phyloP scores from a whole-genome alignment of 1,284 basidiomycete species.

The Athelia psychrophila region DNA sequence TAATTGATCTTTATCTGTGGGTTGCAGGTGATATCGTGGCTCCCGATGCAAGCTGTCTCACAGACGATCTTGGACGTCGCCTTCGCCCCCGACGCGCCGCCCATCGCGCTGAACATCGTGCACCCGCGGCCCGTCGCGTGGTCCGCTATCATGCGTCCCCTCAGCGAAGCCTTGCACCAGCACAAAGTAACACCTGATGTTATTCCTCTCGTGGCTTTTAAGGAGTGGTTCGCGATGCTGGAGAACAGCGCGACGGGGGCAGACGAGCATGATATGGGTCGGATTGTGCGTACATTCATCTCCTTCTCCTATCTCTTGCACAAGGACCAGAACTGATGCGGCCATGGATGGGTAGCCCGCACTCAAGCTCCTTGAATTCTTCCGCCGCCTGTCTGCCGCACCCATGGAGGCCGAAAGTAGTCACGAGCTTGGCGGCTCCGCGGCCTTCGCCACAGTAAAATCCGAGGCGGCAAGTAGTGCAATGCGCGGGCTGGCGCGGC shows the following conservation, averaged over 20 bases:
- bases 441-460: constrained; percentile 20
- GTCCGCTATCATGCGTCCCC: constrained; percentile 20
- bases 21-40: not conserved
- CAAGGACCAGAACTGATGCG: not conserved
- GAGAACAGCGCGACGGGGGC: constrained; percentile 15
- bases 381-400: constrained; percentile 15
- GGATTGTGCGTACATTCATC: constrained; percentile 21
- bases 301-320: not conserved
- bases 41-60: constrained; percentile 15
- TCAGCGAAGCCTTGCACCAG: constrained; percentile 19
- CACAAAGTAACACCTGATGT: constrained; percentile 7
- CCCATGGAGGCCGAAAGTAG: constrained; percentile 5
- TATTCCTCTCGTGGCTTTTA: constrained; percentile 25
- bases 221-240: constrained; percentile 27
- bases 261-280: constrained; percentile 12
- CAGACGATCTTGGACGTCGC: constrained; percentile 27
- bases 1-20: too few species aligned
- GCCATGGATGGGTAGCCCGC: constrained; percentile 23
- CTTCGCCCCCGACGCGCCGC: constrained; percentile 11
- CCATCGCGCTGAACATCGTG: constrained; percentile 28
- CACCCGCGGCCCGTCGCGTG: constrained; percentile 33
- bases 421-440: constrained; percentile 17
- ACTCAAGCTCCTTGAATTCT: constrained; percentile 32
- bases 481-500: constrained; percentile 15
- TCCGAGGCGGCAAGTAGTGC: constrained; percentile 17